Percentiles rank a stretch among this genome's conserved stretches.
These are phyloP conservation scores for Aspergillus floridensis DNA, from an alignment of 2,329 filamentous ascomycete species.

Conservation along the genomic window DNA sequence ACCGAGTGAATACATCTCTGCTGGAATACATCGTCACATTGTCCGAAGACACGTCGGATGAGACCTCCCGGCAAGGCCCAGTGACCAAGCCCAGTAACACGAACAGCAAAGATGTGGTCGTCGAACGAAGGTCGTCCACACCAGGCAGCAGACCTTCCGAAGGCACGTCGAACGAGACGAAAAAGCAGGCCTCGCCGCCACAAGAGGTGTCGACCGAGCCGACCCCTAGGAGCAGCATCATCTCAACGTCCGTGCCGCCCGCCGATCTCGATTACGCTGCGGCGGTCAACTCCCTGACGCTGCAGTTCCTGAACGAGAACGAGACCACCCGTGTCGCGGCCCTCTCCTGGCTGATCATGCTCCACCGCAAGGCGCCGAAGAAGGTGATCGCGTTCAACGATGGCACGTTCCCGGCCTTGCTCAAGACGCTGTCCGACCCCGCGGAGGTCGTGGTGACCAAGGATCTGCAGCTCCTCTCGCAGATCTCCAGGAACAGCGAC, in stretches of 20 bases:
- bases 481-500: slow-evolving; percentile 94
- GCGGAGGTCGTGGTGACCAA: slow-evolving; percentile 94
- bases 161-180: slow-evolving; percentile 26
- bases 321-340: slow-evolving; percentile 93
- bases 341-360: slow-evolving; percentile 94
- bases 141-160: slow-evolving; percentile 32
- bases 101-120: slow-evolving; percentile 36
- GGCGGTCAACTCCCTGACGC: slow-evolving; percentile 85
- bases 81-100: slow-evolving; percentile 45
- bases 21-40: slow-evolving; percentile 94
- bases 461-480: slow-evolving; percentile 87
- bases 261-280: slow-evolving; percentile 90
- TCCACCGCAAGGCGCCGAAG: slow-evolving; percentile 88
- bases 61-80: slow-evolving; percentile 29
- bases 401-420: slow-evolving; percentile 89
- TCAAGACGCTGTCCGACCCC: slow-evolving; percentile 94
- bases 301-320: slow-evolving; percentile 94
- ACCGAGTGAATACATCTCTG: slow-evolving; percentile 82
- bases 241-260: slow-evolving; percentile 47
- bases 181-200: slow-evolving; percentile 29
- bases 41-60: slow-evolving; percentile 63
- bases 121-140: slow-evolving; percentile 45
- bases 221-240: slow-evolving; percentile 47
- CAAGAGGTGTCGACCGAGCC: slow-evolving; percentile 32
- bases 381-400: slow-evolving; percentile 96